Base-by-base conservation (phyloP, 2,329 filamentous ascomycete genomes). In the Claviceps digitariae region DNA sequence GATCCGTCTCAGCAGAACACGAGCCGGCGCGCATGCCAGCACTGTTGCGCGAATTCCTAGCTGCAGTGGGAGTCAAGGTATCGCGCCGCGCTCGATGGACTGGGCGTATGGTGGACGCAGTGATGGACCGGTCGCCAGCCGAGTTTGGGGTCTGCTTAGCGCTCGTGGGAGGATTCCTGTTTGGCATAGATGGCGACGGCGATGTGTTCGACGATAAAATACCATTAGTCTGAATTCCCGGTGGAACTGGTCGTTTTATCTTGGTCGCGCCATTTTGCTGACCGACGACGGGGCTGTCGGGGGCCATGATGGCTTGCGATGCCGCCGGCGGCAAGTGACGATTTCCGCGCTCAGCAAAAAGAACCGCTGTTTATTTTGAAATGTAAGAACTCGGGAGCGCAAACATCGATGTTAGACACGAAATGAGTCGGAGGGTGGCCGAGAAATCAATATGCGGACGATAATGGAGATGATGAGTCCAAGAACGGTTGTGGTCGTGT, bases 221-320 rank as follows among this genome's bases (percentile, higher is more conserved):
- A 36, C 82, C 81, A 67, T 86, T 86, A 56, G 81, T 78, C 65
- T 85, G 83, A 54, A 85, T 79, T 46, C 81, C 77, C 48, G 83
- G 76, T 40, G 82, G 81, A 51, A 78, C 72, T 56, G 82, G 82
- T 38, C 84, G 82, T 70, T 88, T 89, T 58, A 80, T 76, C 69
- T 88, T 89, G 59, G 66, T 66, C 59, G 68, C 62, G 60, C 67
- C 70, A 63, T 69, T 67, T 55, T 72, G 71, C 60, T 70, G 70
- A 51, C 63, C 60, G 54, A 63, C 59, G 54, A 72, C 70, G 55
- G 75, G 72, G 63, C 76, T 75, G 62, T 77, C 73, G 57, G 78
- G 76, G 64, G 77, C 76, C 78, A 82, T 82, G 59, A 63, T 66
- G 63, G 63, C 59, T 54, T 44, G 52, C 52, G 49, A 46, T 50